Base-by-base conservation (phyloP, 2,329 filamentous ascomycete species). In the Teratosphaeria viscida region DNA sequence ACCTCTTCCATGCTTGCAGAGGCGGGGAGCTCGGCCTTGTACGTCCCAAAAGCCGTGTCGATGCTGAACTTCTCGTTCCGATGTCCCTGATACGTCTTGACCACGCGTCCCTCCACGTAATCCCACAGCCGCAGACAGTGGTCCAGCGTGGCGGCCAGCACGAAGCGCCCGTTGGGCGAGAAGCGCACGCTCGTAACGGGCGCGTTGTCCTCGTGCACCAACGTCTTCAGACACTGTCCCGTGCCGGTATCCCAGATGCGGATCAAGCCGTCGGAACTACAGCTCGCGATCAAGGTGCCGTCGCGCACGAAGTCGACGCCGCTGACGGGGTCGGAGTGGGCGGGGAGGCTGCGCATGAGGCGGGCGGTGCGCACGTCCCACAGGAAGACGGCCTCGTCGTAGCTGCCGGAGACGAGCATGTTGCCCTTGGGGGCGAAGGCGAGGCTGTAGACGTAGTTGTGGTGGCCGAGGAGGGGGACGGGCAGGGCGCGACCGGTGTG, bases 341-440 rank as follows among this genome's bases (percentile, higher is more conserved):
- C 94, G 1, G 94, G 94, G 43, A 99, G 76, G 63, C 88, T 92
- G 58, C 91, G 84, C 91, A 99, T 96, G 37, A 94, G 79, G 26
- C 87, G 81, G 0, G 90, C 92, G 0, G 90, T 90, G 14, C 94
- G 83, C 14, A 97, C 89, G 73, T 99, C 94, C 94, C 94, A 99
- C 5, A 99, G 76, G 65, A 96, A 96, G 0, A 99, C 90, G 4
- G 94, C 94, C 77, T 99, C 94, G 66, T 99, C 94, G 75, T 96
- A 97, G 64, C 89, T 95, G 12, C 94, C 94, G 65, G 89, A 95
- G 16, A 92, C 94, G 37, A 99, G 82, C 71, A 97, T 96, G 71
- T 99, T 99, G 27, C 94, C 94, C 73, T 96, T 97, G 1, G 94
- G 94, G n/a, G 90, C 92, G 74, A 97, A 97, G 5, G 92, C 91